Evolutionary conservation across 768 basidiomycete species (phyloP).

Genomic region (Lactifluus echinatus): DNA sequence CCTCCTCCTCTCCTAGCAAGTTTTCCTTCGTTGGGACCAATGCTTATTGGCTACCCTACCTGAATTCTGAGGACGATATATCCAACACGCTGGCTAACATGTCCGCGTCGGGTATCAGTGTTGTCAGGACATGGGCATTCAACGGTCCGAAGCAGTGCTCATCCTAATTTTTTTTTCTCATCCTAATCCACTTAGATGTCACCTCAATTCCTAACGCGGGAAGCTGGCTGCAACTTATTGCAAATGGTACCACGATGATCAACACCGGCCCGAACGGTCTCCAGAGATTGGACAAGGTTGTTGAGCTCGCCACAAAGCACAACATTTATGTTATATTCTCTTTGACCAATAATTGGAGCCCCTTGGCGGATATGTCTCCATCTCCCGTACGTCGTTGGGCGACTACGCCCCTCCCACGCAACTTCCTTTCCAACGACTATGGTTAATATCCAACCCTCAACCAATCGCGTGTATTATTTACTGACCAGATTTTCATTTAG

Average conservation of each 20-base stretch:
- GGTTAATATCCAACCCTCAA: constrained; percentile 17
- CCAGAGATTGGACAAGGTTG: constrained; percentile 51
- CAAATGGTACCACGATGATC: constrained; percentile 45
- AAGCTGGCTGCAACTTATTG: constrained; percentile 55
- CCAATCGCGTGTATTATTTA: not conserved
- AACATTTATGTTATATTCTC: constrained; percentile 33
- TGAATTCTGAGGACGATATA: constrained; percentile 51
- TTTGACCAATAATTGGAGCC: constrained; percentile 21
- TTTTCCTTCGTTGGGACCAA: constrained; percentile 48
- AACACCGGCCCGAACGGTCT: constrained; percentile 56
- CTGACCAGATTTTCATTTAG: constrained; percentile 18
- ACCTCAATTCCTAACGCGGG: constrained; percentile 34
- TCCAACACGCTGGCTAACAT: constrained; percentile 50
- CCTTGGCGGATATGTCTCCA: not conserved
- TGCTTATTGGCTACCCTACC: constrained; percentile 54
- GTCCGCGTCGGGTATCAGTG: constrained; percentile 44
- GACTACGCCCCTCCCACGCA: constrained; percentile 21
- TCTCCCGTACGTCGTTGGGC: constrained; percentile 4
- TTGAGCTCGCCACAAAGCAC: constrained; percentile 45
- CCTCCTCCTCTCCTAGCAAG: not conserved
- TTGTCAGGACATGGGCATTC: constrained; percentile 64
- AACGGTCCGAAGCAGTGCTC: constrained; percentile 38
- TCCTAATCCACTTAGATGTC: constrained; percentile 10
- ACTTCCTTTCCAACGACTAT: constrained; percentile 27
- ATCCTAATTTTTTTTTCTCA: not conserved